Evolutionary conservation across 495 filamentous ascomycete genomes (phyloP).

Genomic region (Penicillium arizonense): DNA sequence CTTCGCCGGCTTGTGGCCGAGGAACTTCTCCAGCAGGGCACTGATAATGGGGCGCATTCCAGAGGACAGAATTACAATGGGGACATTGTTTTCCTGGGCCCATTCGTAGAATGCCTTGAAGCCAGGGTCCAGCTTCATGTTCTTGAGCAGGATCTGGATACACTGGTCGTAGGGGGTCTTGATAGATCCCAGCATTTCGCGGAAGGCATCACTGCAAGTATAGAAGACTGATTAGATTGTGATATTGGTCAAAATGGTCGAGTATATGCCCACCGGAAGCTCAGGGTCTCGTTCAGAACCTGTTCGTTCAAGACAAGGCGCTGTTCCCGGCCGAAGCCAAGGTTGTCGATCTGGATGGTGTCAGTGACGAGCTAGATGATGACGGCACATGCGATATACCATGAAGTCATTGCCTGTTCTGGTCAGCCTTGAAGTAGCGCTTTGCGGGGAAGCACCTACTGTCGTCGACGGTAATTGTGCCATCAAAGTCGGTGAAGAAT

Average conservation of each 20-base stretch:
- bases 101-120: constrained; percentile 86
- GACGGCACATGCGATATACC: constrained; percentile 34
- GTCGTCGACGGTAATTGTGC: constrained; percentile 87
- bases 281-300: constrained; percentile 62
- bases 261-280: constrained; percentile 60
- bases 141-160: constrained; percentile 67
- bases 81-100: constrained; percentile 76
- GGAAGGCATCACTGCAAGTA: constrained; percentile 66
- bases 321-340: constrained; percentile 71
- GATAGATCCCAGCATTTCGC: constrained; percentile 82
- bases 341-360: constrained; percentile 71
- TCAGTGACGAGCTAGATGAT: constrained; percentile 3
- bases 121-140: constrained; percentile 82
- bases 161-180: constrained; percentile 76
- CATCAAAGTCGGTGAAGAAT: constrained; percentile 98
- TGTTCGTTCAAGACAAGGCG: constrained; percentile 67
- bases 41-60: constrained; percentile 93
- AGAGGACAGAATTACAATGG: constrained; percentile 84
- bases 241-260: background rate
- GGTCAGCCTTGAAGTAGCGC: constrained; percentile 16
- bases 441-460: constrained; percentile 45
- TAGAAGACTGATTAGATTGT: background rate
- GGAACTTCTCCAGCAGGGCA: constrained; percentile 71
- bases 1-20: constrained; percentile 64
- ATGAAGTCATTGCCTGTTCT: constrained; percentile 80